A percentile compares a stretch with the other conserved stretches of the same genome.
These are phyloP conservation scores for Phytophthora cactorum DNA, from an alignment of 352 stramenopile species.

Conservation along the genomic window DNA sequence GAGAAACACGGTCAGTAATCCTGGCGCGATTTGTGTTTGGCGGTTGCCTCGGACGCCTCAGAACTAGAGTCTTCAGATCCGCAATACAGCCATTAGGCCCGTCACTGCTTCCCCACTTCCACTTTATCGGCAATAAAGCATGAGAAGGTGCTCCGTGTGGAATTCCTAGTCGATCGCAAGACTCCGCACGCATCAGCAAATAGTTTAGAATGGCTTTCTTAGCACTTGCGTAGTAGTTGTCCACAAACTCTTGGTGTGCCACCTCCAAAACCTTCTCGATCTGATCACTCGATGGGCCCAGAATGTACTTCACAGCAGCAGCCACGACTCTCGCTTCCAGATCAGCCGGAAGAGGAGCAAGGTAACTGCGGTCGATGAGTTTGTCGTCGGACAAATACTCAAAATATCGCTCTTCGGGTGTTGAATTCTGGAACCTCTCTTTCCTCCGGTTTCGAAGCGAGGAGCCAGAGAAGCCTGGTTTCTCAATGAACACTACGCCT, in stretches of 20 bases:
- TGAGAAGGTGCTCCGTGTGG: conserved; percentile 49
- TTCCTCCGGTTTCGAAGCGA: background rate
- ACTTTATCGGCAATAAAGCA: conserved; percentile 52
- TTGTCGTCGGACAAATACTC: conserved; percentile 48
- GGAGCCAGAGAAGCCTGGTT: background rate
- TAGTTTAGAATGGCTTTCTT: conserved; percentile 86
- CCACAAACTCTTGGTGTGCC: conserved; percentile 53
- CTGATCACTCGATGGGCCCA: conserved; percentile 30
- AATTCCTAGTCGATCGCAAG: conserved; percentile 60
- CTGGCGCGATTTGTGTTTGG: conserved; percentile 2
- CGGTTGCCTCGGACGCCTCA: background rate
- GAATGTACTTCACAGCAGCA: conserved; percentile 63
- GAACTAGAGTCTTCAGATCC: conserved; percentile 56
- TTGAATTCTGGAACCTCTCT: background rate
- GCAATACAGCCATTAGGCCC: conserved; percentile 54
- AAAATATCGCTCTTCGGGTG: conserved; percentile 65
- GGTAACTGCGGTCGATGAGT: conserved; percentile 48
- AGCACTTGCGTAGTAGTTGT: conserved; percentile 67
- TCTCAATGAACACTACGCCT: conserved; percentile 26
- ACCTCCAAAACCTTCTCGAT: conserved; percentile 52
- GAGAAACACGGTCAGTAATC: background rate
- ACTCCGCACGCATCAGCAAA: conserved; percentile 49
- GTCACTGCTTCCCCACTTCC: conserved; percentile 71
- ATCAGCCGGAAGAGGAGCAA: conserved; percentile 42
- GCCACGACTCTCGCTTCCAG: conserved; percentile 53